Conservation (phyloP, 139 green algal genomes). For the Pseudopediastrum boryanum region DNA sequence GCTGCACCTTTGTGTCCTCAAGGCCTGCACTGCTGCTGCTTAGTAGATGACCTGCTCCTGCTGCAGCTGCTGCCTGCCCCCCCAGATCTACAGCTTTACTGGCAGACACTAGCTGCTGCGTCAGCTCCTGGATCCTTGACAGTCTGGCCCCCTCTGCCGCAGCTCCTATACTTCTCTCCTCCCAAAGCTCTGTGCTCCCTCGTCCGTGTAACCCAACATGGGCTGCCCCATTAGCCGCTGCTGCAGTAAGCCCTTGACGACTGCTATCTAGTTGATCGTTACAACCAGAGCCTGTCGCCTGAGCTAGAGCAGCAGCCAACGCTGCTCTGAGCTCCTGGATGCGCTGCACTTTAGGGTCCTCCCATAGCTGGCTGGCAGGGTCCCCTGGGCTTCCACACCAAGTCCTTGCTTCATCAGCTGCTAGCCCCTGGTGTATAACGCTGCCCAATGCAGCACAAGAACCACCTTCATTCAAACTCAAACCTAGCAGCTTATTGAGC, state of each 20-base stretch:
- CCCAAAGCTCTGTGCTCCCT: too few relatives aligned
- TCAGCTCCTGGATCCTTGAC: too few relatives aligned
- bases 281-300: too few relatives aligned
- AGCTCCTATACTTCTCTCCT: too few relatives aligned
- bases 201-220: too few relatives aligned
- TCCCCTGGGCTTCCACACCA: neutral
- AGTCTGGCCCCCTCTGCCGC: too few relatives aligned
- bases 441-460: neutral
- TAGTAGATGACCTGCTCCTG: neutral
- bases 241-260: too few relatives aligned
- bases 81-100: neutral
- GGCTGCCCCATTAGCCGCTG: too few relatives aligned
- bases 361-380: neutral
- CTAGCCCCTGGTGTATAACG: neutral
- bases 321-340: conserved; percentile 48
- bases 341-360: conserved; percentile 40
- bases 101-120: neutral
- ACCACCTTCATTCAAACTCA: neutral
- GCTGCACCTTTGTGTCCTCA: conserved; percentile 42
- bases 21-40: neutral
- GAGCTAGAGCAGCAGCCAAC: conserved; percentile 23
- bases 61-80: neutral
- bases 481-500: neutral
- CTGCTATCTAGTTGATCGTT: too few relatives aligned
- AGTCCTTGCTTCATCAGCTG: neutral